Evolutionary conservation across 2,329 filamentous ascomycete species (phyloP).

Genomic region (Septoria linicola): DNA sequence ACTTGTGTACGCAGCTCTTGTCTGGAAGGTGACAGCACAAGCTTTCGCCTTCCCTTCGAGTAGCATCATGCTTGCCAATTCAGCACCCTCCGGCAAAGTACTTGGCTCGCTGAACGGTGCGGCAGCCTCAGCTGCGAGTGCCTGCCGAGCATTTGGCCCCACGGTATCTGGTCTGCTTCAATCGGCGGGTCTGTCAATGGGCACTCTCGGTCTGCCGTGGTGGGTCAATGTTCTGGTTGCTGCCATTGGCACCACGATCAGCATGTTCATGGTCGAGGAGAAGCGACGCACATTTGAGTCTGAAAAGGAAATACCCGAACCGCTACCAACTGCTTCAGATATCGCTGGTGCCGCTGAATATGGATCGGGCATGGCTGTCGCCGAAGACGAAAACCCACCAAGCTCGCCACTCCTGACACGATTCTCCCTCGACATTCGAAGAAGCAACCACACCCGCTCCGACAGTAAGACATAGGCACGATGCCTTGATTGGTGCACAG

Average conservation of each 20-base stretch:
- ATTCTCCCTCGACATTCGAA: conserved; percentile 28
- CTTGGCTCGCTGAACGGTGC: conserved; percentile 91
- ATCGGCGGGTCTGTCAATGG: conserved; percentile 71
- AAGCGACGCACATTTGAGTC: conserved; percentile 31
- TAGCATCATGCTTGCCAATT: conserved; percentile 84
- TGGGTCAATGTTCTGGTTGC: conserved; percentile 83
- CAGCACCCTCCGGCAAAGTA: conserved; percentile 77
- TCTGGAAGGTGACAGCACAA: conserved; percentile 91
- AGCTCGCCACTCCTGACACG: conserved; percentile 32
- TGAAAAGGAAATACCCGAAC: conserved; percentile 29
- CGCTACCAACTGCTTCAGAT: conserved; percentile 24
- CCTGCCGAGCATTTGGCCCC: conserved; percentile 84
- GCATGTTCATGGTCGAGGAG: conserved; percentile 62
- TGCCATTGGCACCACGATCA: conserved; percentile 69
- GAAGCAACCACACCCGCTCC: conserved; percentile 21
- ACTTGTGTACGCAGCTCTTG: conserved; percentile 72
- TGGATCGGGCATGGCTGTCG: conserved; percentile 28
- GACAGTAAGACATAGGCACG: conserved; percentile 27
- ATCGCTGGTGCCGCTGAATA: conserved; percentile 24
- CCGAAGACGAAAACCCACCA: conserved; percentile 29
- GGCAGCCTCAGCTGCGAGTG: conserved; percentile 84
- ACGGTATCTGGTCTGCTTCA: conserved; percentile 85
- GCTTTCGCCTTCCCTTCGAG: conserved; percentile 90
- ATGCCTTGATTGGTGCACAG: conserved; percentile 10
- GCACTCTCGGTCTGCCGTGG: conserved; percentile 88